These are phyloP conservation scores for Hypoxylon lienhwacheense DNA, from an alignment of 495 filamentous ascomycete genomes.

Conservation along the genomic window DNA sequence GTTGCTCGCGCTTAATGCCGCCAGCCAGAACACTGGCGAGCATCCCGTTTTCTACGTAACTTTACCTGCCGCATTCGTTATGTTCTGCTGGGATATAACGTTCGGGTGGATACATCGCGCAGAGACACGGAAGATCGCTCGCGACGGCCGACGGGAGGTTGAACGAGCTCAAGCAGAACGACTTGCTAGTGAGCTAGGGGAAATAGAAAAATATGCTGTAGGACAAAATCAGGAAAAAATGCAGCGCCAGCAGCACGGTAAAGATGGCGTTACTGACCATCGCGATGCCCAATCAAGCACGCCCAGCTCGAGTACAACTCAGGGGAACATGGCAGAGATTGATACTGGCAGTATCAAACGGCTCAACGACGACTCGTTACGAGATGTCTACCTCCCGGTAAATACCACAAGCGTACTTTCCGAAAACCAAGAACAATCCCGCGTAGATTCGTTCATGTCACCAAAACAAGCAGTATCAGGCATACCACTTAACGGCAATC, in stretches of 20 bases:
- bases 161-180: slow-evolving; percentile 49
- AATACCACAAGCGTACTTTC: slow-evolving; percentile 22
- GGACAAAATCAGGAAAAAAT: slow-evolving; percentile 1
- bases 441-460: not conserved
- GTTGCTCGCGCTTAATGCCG: slow-evolving; percentile 61
- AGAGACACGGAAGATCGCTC: slow-evolving; percentile 62
- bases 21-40: slow-evolving; percentile 44
- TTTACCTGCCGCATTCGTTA: slow-evolving; percentile 61
- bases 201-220: slow-evolving; percentile 4
- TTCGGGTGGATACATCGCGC: slow-evolving; percentile 61
- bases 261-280: not conserved
- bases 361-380: not conserved
- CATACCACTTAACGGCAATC: slow-evolving; percentile 10
- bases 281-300: not conserved
- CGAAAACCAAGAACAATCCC: slow-evolving; percentile 21
- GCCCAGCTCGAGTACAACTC: not conserved
- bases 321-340: not conserved
- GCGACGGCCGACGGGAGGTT: slow-evolving; percentile 53
- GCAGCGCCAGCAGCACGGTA: too few species aligned
- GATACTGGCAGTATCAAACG: not conserved
- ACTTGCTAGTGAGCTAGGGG: slow-evolving; percentile 12
- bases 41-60: slow-evolving; percentile 64
- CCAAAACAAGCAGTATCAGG: not conserved
- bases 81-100: slow-evolving; percentile 63
- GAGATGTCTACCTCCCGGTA: slow-evolving; percentile 2